Conservation (phyloP, 176 grass and related monocot species). For the Puya raimondii region DNA sequence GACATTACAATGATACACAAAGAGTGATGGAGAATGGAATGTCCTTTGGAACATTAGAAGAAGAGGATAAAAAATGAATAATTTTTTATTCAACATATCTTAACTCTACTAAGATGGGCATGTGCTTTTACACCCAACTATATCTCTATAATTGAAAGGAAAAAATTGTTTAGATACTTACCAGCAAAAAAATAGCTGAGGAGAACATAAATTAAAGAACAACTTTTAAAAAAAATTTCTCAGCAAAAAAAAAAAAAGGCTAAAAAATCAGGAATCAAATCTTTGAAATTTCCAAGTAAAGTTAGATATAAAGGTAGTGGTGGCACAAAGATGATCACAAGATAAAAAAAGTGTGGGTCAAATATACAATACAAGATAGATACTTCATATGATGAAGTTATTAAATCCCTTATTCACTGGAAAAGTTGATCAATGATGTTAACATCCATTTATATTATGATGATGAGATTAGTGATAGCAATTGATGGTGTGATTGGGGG, state of each 20-base stretch:
- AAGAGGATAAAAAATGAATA: not conserved
- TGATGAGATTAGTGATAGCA: slow-evolving; percentile 5
- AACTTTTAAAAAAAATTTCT: not conserved
- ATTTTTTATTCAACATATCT: not conserved
- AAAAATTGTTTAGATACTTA: not conserved
- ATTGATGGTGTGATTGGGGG: not conserved
- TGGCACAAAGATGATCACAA: not conserved
- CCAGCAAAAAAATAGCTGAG: not conserved
- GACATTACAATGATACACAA: not conserved
- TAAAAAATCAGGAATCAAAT: not conserved
- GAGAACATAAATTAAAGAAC: not conserved
- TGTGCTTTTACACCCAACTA: not conserved
- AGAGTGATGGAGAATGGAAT: not conserved
- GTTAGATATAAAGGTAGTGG: not conserved
- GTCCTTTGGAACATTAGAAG: not conserved
- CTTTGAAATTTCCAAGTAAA: not conserved
- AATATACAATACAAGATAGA: not conserved
- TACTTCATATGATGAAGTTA: not conserved
- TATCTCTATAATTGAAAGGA: not conserved
- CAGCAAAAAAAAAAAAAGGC: not conserved
- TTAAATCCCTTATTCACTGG: not conserved
- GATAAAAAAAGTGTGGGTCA: not conserved
- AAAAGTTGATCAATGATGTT: not conserved
- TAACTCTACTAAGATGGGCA: not conserved
- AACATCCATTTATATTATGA: not conserved